Evolutionary conservation across 2,329 filamentous ascomycete genomes (phyloP), one percentile per base, ranked within the genome.

Genomic region (Arthroderma uncinatum): DNA sequence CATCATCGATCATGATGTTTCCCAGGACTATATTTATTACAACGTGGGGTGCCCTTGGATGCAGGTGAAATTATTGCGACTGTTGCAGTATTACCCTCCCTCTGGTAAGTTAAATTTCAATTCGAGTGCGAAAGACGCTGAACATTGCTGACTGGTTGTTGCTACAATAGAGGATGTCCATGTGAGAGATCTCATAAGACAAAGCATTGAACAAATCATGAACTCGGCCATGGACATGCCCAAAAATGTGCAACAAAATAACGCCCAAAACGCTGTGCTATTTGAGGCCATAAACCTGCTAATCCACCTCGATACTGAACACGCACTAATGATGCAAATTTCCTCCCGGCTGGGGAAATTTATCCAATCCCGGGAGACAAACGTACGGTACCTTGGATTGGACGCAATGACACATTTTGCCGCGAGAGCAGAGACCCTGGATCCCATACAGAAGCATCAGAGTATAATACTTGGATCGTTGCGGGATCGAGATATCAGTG

Each of bases 11-110:
- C 86, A 86, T 62, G 92, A 98, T 64, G 93, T 89, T 66, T 82
- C 89, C 0, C 81, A 83, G 57, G 93, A 97, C 69, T 98, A 98
- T 69, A 82, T 96, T 25, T 98, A 98, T 76, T 98, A 98, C 78
- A 96, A 96, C 68, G 93, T 98, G n/a, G 93, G 93, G 0, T 98
- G 93, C 68, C 93, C 93, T 2, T 98, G 93, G 93, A 84, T 98
- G 58, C 91, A 97, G 73, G 87, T 97, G 67, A 98, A 98, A 75
- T 79, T 98, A 16, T 74, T 98, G 63, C 84, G 91, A 61, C 74
- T 98, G 60, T 78, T 98, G 62, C 93, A 98, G 73, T 98, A 97
- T 71, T 98, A 95, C 71, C 87, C 91, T 25, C 92, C 93, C 48
- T 94, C 93, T 69, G 86, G 88, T 91, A 78, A 62, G 79, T 50